Evolutionary conservation across 257 asterid species (phyloP).

Genomic region (Nyctanthes arbortristis): DNA sequence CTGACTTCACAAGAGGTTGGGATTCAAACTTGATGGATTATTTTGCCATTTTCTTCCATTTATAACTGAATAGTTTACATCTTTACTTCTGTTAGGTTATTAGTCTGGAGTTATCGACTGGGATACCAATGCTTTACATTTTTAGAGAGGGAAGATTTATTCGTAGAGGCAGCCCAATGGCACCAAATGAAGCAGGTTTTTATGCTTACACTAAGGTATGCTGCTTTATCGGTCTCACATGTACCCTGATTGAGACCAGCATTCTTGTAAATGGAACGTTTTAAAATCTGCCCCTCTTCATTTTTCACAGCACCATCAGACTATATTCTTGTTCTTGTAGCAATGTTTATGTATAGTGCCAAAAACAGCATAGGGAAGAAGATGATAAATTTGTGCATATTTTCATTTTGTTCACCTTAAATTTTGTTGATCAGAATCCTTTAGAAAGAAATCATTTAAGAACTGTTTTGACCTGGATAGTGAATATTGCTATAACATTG

Average conservation of each 20-base stretch:
- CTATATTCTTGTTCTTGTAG: too few relatives aligned
- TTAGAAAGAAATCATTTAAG: background rate
- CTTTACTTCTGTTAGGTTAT: slow-evolving; percentile 60
- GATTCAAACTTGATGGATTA: slow-evolving; percentile 6
- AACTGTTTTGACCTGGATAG: background rate
- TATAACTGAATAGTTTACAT: background rate
- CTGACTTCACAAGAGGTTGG: slow-evolving; percentile 93
- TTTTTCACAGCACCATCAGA: too few relatives aligned
- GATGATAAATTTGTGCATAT: too few relatives aligned
- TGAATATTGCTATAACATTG: background rate
- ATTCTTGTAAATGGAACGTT: background rate
- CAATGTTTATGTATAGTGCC: background rate
- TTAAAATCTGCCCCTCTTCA: background rate
- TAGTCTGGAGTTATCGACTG: slow-evolving; percentile 93
- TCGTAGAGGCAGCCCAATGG: slow-evolving; percentile 95
- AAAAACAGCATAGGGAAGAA: too few relatives aligned
- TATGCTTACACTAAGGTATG: slow-evolving; percentile 95
- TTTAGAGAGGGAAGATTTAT: slow-evolving; percentile 78
- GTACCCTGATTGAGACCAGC: background rate
- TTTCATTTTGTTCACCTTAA: background rate
- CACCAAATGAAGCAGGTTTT: slow-evolving; percentile 83
- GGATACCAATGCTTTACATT: slow-evolving; percentile 98
- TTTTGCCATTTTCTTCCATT: slow-evolving; percentile 2
- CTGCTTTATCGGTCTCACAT: slow-evolving; percentile 9
- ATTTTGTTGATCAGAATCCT: background rate